Evolutionary conservation across 208 protist genomes (phyloP), one percentile per base, ranked within the genome.

Genomic region (Trypanosomatidae sp.): DNA sequence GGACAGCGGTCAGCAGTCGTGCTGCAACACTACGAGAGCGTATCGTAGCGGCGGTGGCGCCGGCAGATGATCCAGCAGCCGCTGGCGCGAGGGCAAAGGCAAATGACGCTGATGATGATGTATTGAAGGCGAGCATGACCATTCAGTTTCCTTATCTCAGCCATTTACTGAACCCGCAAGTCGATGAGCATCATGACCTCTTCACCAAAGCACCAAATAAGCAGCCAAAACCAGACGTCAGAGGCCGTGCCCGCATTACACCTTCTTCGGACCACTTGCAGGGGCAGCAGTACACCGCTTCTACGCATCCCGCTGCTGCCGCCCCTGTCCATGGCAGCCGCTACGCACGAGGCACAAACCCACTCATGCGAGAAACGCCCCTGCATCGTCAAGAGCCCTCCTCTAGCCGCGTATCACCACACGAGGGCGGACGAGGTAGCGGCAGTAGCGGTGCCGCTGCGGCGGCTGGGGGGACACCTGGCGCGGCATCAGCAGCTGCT

Each of bases 61-160:
- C 69, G 41, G n/a, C 55, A 46, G 64, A 33, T 19, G 36, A 47
- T 13, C 7, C 12, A n/a, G 28, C 46, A 8, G 25, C 25, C 7
- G 47, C 66, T 41, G 47, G 47, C 49, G 30, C 3, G 66, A 44
- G n/a, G 4, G 66, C 50, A 8, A 69, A 59, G 33, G 33, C 46
- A 4, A 7, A 25, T 33, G 46, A 36, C 13, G 64, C 25, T 3
- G 64, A 19, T 9, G 64, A 44, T 60, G 91, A 95, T 71, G 81
- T 77, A 44, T 68, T 95, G 74, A 84, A 91, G 66, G 69, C 83
- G 46, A 82, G 83, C 50, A 79, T 91, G 82, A 77, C 78, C 33
- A 79, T 92, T 46, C 91, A 95, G 79, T 93, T 95, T 68, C 91
- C 91, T 1, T 95, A 92, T 68, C 78, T 95, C 12, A 87, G 82